Evolutionary conservation across 257 asterid genomes (phyloP).

Genomic region (Pogostemon cablin): DNA sequence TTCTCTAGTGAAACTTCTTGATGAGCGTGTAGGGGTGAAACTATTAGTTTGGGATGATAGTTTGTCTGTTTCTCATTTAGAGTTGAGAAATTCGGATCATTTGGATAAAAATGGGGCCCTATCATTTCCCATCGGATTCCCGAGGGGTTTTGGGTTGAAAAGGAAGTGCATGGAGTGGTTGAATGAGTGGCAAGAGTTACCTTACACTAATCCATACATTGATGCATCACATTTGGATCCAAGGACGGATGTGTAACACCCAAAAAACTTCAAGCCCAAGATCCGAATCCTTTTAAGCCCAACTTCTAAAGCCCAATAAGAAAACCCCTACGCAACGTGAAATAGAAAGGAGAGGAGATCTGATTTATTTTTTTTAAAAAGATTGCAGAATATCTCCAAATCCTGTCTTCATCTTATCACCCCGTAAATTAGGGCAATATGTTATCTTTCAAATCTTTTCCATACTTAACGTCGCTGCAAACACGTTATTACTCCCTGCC

Average conservation of each 20-base stretch:
- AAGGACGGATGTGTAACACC: slow-evolving; percentile 84
- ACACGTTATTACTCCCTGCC: no score
- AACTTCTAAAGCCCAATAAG: no score
- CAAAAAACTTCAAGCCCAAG: no score
- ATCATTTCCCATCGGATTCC: slow-evolving; percentile 75
- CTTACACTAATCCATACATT: slow-evolving; percentile 79
- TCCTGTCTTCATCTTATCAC: no score
- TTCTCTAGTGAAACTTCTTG: slow-evolving; percentile 55
- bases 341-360: no score
- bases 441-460: no score
- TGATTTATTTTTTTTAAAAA: no score
- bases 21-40: slow-evolving; percentile 70
- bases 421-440: no score
- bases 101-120: slow-evolving; percentile 37
- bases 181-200: slow-evolving; percentile 85
- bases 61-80: slow-evolving; percentile 67
- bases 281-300: no score
- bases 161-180: slow-evolving; percentile 89
- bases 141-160: slow-evolving; percentile 88
- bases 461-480: no score
- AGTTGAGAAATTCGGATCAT: slow-evolving; percentile 39
- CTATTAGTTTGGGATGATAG: slow-evolving; percentile 65
- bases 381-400: no score
- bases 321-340: no score
- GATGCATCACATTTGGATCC: slow-evolving; percentile 78